Conservation (phyloP, 352 stramenopile species). For the Globisporangium canariense region DNA sequence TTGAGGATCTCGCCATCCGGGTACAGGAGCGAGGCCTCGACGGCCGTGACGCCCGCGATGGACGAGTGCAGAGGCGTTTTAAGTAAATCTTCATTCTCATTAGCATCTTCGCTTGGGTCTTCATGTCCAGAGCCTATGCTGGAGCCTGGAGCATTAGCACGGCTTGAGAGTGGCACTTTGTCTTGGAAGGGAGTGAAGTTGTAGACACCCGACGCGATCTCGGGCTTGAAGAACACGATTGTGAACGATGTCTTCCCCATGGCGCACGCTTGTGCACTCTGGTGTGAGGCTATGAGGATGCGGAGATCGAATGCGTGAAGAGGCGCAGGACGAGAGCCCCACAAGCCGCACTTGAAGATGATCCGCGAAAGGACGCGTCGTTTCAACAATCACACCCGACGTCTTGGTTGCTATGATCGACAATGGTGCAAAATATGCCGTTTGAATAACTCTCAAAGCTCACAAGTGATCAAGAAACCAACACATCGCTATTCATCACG, state of each 20-base stretch:
- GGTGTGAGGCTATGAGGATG: neutral
- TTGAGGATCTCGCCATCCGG: slow-evolving; percentile 41
- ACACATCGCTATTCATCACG: too few relatives aligned
- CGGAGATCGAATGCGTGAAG: neutral
- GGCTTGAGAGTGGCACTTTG: neutral
- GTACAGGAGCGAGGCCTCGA: slow-evolving; percentile 39
- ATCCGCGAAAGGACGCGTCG: neutral
- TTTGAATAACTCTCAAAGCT: neutral
- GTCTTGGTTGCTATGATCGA: neutral
- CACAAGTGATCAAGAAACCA: neutral
- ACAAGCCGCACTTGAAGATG: neutral
- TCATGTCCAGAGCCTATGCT: neutral
- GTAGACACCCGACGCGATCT: slow-evolving; percentile 59
- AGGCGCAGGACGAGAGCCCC: neutral
- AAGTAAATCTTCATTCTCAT: neutral
- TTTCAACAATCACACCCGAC: neutral
- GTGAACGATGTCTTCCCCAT: slow-evolving; percentile 29
- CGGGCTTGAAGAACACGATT: slow-evolving; percentile 51
- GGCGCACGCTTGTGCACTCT: neutral
- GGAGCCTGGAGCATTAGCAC: neutral
- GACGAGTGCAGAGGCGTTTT: slow-evolving; percentile 11
- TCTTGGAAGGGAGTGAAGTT: slow-evolving; percentile 19
- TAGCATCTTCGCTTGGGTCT: slow-evolving; percentile 1
- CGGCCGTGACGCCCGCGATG: slow-evolving; percentile 32
- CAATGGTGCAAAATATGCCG: neutral